Evolutionary conservation across 1,139 yeast species (phyloP).

Genomic region (Debaryomycetaceae sp.): DNA sequence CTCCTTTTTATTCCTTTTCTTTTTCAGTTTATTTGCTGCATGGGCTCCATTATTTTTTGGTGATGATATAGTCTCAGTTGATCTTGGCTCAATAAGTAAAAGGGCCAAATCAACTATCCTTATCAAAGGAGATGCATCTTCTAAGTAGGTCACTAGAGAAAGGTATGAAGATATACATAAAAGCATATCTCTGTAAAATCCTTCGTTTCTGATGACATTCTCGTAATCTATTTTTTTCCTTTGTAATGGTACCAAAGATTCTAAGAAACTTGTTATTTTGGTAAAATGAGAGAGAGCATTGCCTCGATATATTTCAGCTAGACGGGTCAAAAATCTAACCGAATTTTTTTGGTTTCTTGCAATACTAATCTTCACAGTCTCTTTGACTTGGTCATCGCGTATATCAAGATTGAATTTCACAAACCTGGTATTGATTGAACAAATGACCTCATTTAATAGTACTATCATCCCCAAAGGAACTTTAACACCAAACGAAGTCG

Average conservation of each 20-base stretch:
- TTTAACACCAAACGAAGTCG: slow-evolving; percentile 45
- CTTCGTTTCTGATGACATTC: slow-evolving; percentile 30
- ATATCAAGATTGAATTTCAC: slow-evolving; percentile 57
- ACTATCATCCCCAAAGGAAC: slow-evolving; percentile 60
- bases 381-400: slow-evolving; percentile 46
- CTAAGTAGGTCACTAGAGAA: slow-evolving; percentile 26
- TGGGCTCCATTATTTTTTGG: neutral
- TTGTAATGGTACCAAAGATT: slow-evolving; percentile 50
- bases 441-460: slow-evolving; percentile 45
- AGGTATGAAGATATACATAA: slow-evolving; percentile 26
- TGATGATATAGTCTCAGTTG: slow-evolving; percentile 1
- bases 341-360: slow-evolving; percentile 43
- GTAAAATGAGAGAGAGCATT: slow-evolving; percentile 47
- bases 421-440: slow-evolving; percentile 53
- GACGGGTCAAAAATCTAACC: slow-evolving; percentile 33
- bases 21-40: slow-evolving; percentile 12
- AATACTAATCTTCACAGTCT: slow-evolving; percentile 40
- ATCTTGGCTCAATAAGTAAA: slow-evolving; percentile 41
- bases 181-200: slow-evolving; percentile 27
- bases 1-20: slow-evolving; percentile 41
- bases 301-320: slow-evolving; percentile 43
- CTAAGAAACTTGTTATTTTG: slow-evolving; percentile 49
- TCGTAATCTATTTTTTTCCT: slow-evolving; percentile 32
- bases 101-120: slow-evolving; percentile 48
- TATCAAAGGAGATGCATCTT: slow-evolving; percentile 38